Evolutionary conservation across 106 monocot species (phyloP).

Genomic region (Apostasia ramifera): DNA sequence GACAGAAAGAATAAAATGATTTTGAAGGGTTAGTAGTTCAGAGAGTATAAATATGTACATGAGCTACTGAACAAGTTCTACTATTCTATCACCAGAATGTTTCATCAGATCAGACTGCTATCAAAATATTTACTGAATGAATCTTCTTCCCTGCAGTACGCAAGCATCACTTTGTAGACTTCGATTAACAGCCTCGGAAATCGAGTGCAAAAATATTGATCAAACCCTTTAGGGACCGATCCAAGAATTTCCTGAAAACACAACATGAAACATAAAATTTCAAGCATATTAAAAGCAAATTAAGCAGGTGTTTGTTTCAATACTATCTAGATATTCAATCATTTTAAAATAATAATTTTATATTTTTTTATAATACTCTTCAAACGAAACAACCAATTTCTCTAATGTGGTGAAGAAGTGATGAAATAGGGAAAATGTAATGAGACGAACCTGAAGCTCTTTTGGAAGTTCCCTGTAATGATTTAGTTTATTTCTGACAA

Average conservation of each 20-base stretch:
- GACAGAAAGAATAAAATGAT: too few relatives aligned
- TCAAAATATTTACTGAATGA: conserved; percentile 49
- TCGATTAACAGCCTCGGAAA: conserved; percentile 62
- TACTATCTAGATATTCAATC: background rate
- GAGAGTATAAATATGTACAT: too few relatives aligned
- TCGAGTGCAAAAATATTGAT: conserved; percentile 41
- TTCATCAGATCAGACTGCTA: conserved; percentile 7
- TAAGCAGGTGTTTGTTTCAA: background rate
- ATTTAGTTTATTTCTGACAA: conserved; percentile 86
- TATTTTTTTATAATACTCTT: background rate
- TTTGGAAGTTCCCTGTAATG: conserved; percentile 83
- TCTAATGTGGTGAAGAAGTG: background rate
- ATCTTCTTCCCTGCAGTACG: conserved; percentile 45
- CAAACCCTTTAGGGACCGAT: conserved; percentile 57
- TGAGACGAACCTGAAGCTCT: conserved; percentile 60
- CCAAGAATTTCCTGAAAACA: conserved; percentile 45
- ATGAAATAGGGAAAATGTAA: background rate
- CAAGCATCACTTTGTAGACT: conserved; percentile 44
- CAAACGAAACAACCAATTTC: background rate
- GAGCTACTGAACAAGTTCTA: too few relatives aligned
- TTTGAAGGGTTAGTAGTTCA: too few relatives aligned
- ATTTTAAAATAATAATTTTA: background rate
- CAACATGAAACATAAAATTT: background rate
- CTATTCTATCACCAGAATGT: too few relatives aligned
- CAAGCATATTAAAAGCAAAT: background rate